A percentile compares a stretch with the other conserved stretches of the same genome.
These are phyloP conservation scores for Nemania sp. DNA, from an alignment of 2,329 filamentous ascomycete genomes.

Conservation along the genomic window DNA sequence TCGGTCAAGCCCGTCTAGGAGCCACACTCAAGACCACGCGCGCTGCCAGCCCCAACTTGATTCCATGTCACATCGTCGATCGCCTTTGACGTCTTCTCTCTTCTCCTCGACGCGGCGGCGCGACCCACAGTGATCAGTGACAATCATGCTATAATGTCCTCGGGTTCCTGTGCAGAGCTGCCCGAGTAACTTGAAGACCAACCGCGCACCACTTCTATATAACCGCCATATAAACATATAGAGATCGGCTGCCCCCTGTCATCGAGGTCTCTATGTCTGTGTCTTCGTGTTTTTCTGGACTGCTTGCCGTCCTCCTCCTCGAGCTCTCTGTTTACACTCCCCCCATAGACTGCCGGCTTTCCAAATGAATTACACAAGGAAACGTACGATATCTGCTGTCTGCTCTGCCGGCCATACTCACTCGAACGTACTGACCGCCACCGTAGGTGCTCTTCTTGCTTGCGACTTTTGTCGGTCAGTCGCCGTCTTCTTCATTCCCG, in stretches of 20 bases:
- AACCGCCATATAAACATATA: conserved; percentile 3
- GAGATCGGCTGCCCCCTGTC: neutral
- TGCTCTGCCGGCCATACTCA: conserved; percentile 14
- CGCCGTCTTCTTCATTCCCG: conserved; percentile 4
- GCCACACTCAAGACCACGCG: conserved; percentile 9
- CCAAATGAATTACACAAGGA: conserved; percentile 44
- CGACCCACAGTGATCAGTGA: conserved; percentile 19
- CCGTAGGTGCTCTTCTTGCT: conserved; percentile 43
- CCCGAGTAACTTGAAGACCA: neutral
- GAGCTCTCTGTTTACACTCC: neutral
- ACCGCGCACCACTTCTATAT: neutral
- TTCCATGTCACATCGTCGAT: conserved; percentile 17
- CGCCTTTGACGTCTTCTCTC: conserved; percentile 9
- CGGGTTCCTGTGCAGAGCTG: conserved; percentile 3
- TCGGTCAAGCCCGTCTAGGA: conserved; percentile 12
- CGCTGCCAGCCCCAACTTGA: conserved; percentile 8
- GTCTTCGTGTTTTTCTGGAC: neutral
- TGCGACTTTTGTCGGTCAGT: conserved; percentile 45
- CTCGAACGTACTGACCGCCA: conserved; percentile 26
- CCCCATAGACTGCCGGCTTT: neutral
- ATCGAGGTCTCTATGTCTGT: neutral
- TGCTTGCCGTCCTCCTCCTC: neutral
- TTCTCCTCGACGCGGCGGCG: conserved; percentile 3
- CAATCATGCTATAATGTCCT: conserved; percentile 16
- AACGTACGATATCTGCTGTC: conserved; percentile 34